Evolutionary conservation across 2,329 filamentous ascomycete genomes (phyloP).

Genomic region (Trichoderma sp.): DNA sequence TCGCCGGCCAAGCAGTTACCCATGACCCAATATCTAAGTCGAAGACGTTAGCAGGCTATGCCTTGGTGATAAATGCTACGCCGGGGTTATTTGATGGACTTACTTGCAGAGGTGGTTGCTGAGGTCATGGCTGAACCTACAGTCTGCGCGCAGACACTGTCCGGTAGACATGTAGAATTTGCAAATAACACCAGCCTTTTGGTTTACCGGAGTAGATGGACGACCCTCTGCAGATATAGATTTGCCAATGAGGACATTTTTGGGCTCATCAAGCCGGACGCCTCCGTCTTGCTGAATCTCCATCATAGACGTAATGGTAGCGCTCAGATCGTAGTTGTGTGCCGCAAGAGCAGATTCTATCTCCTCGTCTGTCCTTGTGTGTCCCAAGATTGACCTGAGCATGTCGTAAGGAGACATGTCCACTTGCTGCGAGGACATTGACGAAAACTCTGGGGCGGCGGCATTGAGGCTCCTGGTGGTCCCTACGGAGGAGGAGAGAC

Average conservation of each 20-base stretch:
- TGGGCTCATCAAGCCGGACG: conserved; percentile 56
- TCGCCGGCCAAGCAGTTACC: conserved; percentile 93
- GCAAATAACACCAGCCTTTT: conserved; percentile 88
- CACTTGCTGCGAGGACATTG: conserved; percentile 64
- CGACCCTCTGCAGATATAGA: conserved; percentile 78
- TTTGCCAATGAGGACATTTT: conserved; percentile 81
- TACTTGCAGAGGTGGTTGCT: conserved; percentile 98
- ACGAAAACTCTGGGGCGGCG: conserved; percentile 77
- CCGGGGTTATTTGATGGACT: conserved; percentile 47
- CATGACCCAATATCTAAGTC: conserved; percentile 86
- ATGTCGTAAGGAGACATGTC: conserved; percentile 99
- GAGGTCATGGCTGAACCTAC: conserved; percentile 94
- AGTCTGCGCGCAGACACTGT: conserved; percentile 94
- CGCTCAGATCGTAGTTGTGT: conserved; percentile 91
- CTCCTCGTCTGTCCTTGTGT: conserved; percentile 88
- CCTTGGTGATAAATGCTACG: background rate
- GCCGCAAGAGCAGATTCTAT: conserved; percentile 87
- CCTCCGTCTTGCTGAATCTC: conserved; percentile 58
- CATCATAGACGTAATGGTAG: conserved; percentile 88
- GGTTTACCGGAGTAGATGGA: conserved; percentile 74
- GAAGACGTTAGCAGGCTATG: conserved; percentile 26
- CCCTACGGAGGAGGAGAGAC: conserved; percentile 73
- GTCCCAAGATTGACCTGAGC: conserved; percentile 89
- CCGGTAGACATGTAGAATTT: conserved; percentile 96
- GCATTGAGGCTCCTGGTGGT: conserved; percentile 74